Base-by-base conservation (phyloP, 139 green algal species). In the Diplosphaera chodatii region DNA sequence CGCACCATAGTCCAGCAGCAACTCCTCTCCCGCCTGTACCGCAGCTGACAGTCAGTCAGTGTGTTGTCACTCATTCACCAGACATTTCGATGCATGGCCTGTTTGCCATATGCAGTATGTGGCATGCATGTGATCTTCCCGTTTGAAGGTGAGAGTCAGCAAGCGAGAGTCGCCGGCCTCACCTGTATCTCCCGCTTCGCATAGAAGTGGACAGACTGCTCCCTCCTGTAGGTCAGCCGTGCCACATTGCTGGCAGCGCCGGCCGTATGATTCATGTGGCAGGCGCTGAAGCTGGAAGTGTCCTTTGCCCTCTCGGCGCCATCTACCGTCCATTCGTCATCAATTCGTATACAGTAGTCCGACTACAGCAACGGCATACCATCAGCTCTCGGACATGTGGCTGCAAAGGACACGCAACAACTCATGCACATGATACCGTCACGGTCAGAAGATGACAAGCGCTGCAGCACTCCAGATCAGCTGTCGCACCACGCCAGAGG, bases 221-320 rank as follows among this genome's bases (percentile, higher is more conserved):
- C 23, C 6, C 31, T 3, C 1, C 82, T 69, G 16, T 20, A 10
- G 48, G 81, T 85, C 66, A 65, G 77, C 23, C 85, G 74, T 27
- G 55, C 32, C 74, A 90, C 79, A 59, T 90, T 90, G 48, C 16
- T 25, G 71, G 55, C 40, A 4, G 71, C 28, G 23, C 27, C n/a
- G 1, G 29, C 18, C 3, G 71, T 77, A 71, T 89, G 83, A 73
- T 90, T 90, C 71, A 90, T 87, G 72, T 90, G 83, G 22, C 82
- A 78, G 22, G 83, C 68, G 73, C 84, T 79, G 68, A 90, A 90
- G n/a, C 10, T 27, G 34, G 41, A 18, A 10, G 76, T 80, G 75
- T 77, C 65, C 1, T 56, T 63, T 20, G 79, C 83, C 3, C 64
- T 13, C 1, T 27, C 48, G 1, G 65, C 71, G 4, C 72, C 85